phyloP scores from a whole-genome alignment of 371 early-diverging fungal species.

The Lichtheimia hyalospora region DNA sequence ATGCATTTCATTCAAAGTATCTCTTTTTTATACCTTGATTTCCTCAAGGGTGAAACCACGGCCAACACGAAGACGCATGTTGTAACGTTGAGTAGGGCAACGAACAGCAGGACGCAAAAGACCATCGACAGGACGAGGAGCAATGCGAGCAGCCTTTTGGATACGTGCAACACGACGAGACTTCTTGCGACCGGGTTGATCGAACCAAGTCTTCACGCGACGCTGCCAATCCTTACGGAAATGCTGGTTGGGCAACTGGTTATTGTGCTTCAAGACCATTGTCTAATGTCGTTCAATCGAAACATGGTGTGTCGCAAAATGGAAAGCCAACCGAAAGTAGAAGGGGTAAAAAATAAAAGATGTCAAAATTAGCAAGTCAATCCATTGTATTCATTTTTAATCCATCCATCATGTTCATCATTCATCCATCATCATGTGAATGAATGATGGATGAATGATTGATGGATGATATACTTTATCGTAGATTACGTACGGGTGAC shows the following conservation, averaged over 20 bases:
- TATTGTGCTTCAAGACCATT: constrained; percentile 95
- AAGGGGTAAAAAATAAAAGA: constrained; percentile 8
- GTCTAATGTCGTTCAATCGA: constrained; percentile 17
- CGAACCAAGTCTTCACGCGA: constrained; percentile 99
- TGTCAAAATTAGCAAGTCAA: neutral
- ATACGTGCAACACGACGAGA: constrained; percentile 86
- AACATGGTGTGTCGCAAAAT: neutral
- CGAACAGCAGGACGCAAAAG: constrained; percentile 98
- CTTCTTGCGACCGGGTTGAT: constrained; percentile 97
- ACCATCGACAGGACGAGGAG: constrained; percentile 97
- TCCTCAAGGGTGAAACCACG: constrained; percentile 99
- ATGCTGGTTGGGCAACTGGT: constrained; percentile 97
- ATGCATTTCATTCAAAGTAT: too few relatives aligned
- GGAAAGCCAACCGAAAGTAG: neutral
- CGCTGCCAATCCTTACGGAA: constrained; percentile 99
- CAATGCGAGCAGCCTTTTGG: constrained; percentile 95
- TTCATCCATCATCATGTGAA: constrained; percentile 8
- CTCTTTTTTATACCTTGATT: constrained; percentile 78
- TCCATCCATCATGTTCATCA: constrained; percentile 14
- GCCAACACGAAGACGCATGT: constrained; percentile 98
- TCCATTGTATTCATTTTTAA: constrained; percentile 10
- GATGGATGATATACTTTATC: neutral
- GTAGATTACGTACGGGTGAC: constrained; percentile 14
- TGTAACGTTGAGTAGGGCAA: constrained; percentile 98
- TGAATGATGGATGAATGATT: neutral